A percentile compares a stretch with the other conserved stretches of the same genome.
These are phyloP conservation scores for Botrytis porri DNA, from an alignment of 2,329 filamentous ascomycete genomes.

Conservation along the genomic window DNA sequence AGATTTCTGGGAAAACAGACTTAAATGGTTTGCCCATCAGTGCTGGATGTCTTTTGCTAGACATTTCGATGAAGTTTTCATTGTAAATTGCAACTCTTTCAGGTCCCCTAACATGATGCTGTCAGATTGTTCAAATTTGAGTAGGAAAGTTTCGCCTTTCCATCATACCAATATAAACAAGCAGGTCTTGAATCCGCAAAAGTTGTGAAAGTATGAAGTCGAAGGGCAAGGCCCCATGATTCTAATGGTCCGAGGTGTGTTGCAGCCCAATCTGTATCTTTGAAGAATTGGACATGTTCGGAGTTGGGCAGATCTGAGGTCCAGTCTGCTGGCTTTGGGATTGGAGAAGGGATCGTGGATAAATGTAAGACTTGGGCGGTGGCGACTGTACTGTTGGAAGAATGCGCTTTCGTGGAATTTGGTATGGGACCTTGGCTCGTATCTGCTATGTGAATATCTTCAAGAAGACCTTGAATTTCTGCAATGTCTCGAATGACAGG, in stretches of 20 bases:
- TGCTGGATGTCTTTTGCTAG: constrained; percentile 29
- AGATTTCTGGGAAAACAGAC: constrained; percentile 29
- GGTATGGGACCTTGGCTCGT: neutral
- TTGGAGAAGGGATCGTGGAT: neutral
- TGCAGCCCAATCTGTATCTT: constrained; percentile 28
- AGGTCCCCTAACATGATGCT: constrained; percentile 26
- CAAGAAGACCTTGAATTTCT: neutral
- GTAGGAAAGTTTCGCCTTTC: neutral
- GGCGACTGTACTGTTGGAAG: neutral
- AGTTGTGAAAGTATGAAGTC: constrained; percentile 28
- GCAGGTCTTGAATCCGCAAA: constrained; percentile 31
- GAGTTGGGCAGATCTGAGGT: constrained; percentile 25
- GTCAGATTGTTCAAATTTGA: constrained; percentile 1
- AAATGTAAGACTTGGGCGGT: no score
- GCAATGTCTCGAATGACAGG: neutral
- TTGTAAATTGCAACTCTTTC: constrained; percentile 34
- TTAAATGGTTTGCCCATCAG: constrained; percentile 30
- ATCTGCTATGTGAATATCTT: neutral
- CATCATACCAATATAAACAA: constrained; percentile 30
- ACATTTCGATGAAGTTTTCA: constrained; percentile 29
- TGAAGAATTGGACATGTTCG: constrained; percentile 30
- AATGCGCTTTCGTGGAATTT: neutral
- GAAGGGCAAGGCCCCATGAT: constrained; percentile 27
- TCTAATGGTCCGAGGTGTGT: constrained; percentile 27
- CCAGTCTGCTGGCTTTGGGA: constrained; percentile 24